Percentiles rank a stretch among this genome's conserved stretches.
Evolutionary conservation across 139 green algal species (phyloP).

Genomic region (Coelastrella sp.): DNA sequence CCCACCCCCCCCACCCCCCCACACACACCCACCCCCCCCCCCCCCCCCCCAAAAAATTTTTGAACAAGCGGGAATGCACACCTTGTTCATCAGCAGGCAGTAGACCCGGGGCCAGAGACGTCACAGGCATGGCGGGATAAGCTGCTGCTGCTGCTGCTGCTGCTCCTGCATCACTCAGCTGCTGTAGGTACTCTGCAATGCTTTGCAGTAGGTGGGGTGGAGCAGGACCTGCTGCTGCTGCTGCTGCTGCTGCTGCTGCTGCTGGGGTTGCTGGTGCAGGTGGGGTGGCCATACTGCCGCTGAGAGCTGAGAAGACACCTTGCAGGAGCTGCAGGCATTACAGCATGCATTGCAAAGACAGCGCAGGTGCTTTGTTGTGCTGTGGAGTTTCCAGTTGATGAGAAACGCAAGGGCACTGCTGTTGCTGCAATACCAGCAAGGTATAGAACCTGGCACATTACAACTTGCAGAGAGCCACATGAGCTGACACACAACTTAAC

Average conservation of each 20-base stretch:
- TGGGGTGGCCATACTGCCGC: background rate
- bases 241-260: slow-evolving; percentile 4
- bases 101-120: background rate
- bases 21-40: too few species aligned
- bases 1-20: too few species aligned
- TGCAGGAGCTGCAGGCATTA: slow-evolving; percentile 38
- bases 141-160: background rate
- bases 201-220: slow-evolving; percentile 40
- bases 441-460: too few species aligned
- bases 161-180: slow-evolving; percentile 27
- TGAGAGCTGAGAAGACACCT: slow-evolving; percentile 42
- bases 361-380: too few species aligned
- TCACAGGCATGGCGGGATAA: slow-evolving; percentile 16
- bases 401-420: background rate
- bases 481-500: too few species aligned
- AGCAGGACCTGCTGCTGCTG: slow-evolving; percentile 1
- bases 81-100: background rate
- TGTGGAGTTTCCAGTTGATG: background rate
- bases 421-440: too few species aligned
- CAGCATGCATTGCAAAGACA: background rate
- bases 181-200: slow-evolving; percentile 31
- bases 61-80: too few species aligned
- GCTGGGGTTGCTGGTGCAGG: slow-evolving; percentile 22
- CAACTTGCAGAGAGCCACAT: too few species aligned
- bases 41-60: too few species aligned